These are phyloP conservation scores for Mycena chlorophos DNA, from an alignment of 768 basidiomycete genomes.

Conservation along the genomic window DNA sequence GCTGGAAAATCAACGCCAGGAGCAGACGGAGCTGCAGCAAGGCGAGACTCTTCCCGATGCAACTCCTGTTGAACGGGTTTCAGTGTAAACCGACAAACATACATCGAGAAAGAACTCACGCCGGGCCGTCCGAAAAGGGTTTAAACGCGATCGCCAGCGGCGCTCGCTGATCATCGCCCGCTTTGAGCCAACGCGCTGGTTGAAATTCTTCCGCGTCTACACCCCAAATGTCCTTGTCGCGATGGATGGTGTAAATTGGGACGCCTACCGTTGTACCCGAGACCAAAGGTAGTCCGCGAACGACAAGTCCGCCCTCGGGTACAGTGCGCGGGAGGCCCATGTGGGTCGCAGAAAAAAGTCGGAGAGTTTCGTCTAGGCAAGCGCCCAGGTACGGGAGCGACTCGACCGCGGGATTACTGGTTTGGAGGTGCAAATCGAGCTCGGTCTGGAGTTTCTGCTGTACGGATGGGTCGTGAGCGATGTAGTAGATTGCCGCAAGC, in stretches of 20 bases:
- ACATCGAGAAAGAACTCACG: slow-evolving; percentile 42
- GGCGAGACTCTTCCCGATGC: slow-evolving; percentile 61
- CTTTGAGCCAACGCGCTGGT: slow-evolving; percentile 63
- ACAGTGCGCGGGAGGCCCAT: slow-evolving; percentile 63
- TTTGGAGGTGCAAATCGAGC: slow-evolving; percentile 55
- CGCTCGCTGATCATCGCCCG: slow-evolving; percentile 41
- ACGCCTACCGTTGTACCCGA: slow-evolving; percentile 55
- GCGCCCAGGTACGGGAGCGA: slow-evolving; percentile 61
- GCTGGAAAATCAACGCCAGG: slow-evolving; percentile 56
- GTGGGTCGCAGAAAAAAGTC: slow-evolving; percentile 59
- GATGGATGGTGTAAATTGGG: slow-evolving; percentile 63
- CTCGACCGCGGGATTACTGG: slow-evolving; percentile 46
- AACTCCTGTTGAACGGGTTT: slow-evolving; percentile 27
- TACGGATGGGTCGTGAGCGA: slow-evolving; percentile 49
- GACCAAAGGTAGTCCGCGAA: slow-evolving; percentile 45
- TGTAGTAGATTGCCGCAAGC: slow-evolving; percentile 65
- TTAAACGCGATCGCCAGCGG: slow-evolving; percentile 47
- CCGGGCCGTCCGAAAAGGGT: slow-evolving; percentile 61
- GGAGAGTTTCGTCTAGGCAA: slow-evolving; percentile 61
- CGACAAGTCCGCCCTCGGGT: slow-evolving; percentile 48
- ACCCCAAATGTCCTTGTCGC: slow-evolving; percentile 55
- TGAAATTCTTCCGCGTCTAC: slow-evolving; percentile 53
- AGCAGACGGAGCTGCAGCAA: slow-evolving; percentile 58
- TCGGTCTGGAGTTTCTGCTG: slow-evolving; percentile 59
- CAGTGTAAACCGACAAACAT: background rate